A percentile compares a stretch with the other conserved stretches of the same genome.
phyloP scores from a whole-genome alignment of 768 basidiomycete genomes.

The Kwoniella pini region DNA sequence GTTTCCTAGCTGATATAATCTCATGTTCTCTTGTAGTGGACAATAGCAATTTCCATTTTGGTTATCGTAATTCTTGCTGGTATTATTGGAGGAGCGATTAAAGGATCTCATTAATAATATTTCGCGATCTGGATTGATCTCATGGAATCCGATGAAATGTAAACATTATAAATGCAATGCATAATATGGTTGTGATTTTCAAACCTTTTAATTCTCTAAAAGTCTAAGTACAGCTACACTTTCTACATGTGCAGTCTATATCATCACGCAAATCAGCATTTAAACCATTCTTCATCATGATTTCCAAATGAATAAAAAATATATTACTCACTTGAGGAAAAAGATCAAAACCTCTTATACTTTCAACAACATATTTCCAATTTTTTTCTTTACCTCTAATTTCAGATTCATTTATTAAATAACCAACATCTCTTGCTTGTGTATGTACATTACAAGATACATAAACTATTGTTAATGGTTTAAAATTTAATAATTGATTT shows the following conservation, averaged over 20 bases:
- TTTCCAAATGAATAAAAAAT: too few species aligned
- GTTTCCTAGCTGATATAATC: too few species aligned
- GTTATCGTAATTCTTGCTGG: constrained; percentile 28
- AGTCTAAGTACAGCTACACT: constrained; percentile 59
- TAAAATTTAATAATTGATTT: constrained; percentile 71
- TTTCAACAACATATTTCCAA: constrained; percentile 73
- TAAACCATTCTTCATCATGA: too few species aligned
- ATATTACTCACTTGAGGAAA: constrained; percentile 72
- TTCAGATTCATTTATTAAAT: constrained; percentile 60
- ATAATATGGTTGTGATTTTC: too few species aligned
- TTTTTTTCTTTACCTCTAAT: constrained; percentile 54
- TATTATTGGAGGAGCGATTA: constrained; percentile 23
- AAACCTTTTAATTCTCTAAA: constrained; percentile 9
- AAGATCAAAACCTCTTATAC: constrained; percentile 83
- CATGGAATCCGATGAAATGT: too few species aligned
- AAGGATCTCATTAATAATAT: constrained; percentile 1
- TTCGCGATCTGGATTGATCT: too few species aligned
- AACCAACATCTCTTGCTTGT: constrained; percentile 71
- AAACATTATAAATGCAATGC: too few species aligned
- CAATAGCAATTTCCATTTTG: constrained; percentile 25
- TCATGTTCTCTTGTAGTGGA: too few species aligned
- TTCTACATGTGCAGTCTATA: constrained; percentile 68
- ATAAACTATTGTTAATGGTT: constrained; percentile 72
- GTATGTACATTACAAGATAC: constrained; percentile 96
- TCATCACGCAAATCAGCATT: too few species aligned